Base-by-base conservation (phyloP, 2,329 filamentous ascomycete species). In the Penicillium sumatraense region DNA sequence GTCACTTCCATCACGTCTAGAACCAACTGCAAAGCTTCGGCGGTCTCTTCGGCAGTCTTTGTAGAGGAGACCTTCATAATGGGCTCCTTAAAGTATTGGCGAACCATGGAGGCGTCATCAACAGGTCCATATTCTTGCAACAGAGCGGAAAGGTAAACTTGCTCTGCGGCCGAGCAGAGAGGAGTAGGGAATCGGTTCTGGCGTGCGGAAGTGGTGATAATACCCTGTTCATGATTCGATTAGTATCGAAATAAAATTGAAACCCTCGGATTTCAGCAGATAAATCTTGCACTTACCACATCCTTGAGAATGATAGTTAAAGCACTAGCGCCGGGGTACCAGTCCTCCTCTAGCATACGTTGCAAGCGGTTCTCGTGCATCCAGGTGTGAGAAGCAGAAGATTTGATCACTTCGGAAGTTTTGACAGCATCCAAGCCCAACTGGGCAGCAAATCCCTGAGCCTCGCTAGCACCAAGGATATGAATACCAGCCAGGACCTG, bases 201-300 rank as follows among this genome's bases (percentile, higher is more conserved):
- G 18, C 86, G 78, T 1, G 86, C 86, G 54, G 85, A 86, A 23
- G 84, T 82, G 1, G 87, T 89, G 68, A 90, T 88, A 71, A 90
- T 90, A 47, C 83, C 80, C 66, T 82, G 16, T 18, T 18, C 21
- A 20, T n/a, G n/a, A 6, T 29, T 36, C 24, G 9, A 45, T 49
- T 44, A 57, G 40, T 24, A 33, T 23, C 31, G 11, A 8, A 8
- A 27, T 49, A 3, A 33, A 51, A 35, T 23, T 9, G 35, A 33
- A 21, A 18, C 14, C 5, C 5, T 5, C 35, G 8, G 18, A 18
- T n/a, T n/a, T n/a, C n/a, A n/a, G 31, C 31, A 21, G 8, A 10
- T 23, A 9, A 21, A n/a, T 31, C 26, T 23, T 11, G 38, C 7
- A 66, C 72, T 40, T 62, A 76, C 74, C 54, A 76, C 76, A 68